These are phyloP conservation scores for Entomophthora muscae DNA, from an alignment of 371 early-diverging fungal genomes.

Conservation along the genomic window DNA sequence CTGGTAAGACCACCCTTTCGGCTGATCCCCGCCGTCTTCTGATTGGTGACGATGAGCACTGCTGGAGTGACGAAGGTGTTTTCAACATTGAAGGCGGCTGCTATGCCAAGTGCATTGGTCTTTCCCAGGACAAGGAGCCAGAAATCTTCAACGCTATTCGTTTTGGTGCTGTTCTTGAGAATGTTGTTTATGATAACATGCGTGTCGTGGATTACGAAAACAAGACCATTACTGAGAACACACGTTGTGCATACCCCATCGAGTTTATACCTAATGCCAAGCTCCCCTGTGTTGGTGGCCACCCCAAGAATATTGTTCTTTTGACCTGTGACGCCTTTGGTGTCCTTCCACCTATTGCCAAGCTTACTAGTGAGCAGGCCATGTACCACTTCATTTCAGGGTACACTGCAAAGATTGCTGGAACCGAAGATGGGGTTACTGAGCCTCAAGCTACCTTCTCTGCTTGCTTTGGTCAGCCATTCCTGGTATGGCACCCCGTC, in stretches of 20 bases:
- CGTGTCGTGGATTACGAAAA: conserved; percentile 79
- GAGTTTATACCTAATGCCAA: conserved; percentile 93
- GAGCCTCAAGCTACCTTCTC: conserved; percentile 92
- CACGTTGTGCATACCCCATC: conserved; percentile 95
- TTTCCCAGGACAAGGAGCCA: conserved; percentile 91
- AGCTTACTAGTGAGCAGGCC: conserved; percentile 76
- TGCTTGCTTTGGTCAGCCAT: conserved; percentile 91
- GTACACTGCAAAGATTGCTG: conserved; percentile 85
- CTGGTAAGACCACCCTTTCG: conserved; percentile 94
- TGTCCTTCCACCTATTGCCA: conserved; percentile 88
- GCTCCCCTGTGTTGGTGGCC: conserved; percentile 82
- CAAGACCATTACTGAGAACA: conserved; percentile 82
- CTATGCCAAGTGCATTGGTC: conserved; percentile 92
- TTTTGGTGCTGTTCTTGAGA: conserved; percentile 89
- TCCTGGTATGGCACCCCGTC: conserved; percentile 92
- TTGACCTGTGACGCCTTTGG: conserved; percentile 97
- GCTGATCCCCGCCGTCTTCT: conserved; percentile 85
- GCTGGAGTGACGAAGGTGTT: conserved; percentile 88
- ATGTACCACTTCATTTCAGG: conserved; percentile 96
- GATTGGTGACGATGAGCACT: conserved; percentile 98
- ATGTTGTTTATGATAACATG: conserved; percentile 71
- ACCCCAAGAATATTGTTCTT: conserved; percentile 91
- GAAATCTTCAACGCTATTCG: conserved; percentile 92
- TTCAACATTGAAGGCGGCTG: conserved; percentile 98
- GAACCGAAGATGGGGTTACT: conserved; percentile 91